phyloP scores from a whole-genome alignment of 2,329 filamentous ascomycete genomes.

The Periconia sp. region DNA sequence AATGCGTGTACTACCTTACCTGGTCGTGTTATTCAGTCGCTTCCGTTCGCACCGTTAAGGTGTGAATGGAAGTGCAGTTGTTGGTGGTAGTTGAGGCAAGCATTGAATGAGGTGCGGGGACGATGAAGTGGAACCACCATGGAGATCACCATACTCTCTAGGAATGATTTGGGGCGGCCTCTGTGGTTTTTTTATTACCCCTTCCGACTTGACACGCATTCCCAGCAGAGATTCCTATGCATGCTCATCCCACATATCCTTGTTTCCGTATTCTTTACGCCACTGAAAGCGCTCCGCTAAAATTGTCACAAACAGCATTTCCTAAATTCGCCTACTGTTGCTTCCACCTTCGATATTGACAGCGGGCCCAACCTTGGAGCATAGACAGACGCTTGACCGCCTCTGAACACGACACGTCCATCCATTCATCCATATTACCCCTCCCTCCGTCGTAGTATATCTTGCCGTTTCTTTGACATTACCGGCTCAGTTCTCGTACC shows the following conservation, averaged over 20 bases:
- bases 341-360: slow-evolving; percentile 11
- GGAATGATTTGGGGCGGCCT: neutral
- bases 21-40: neutral
- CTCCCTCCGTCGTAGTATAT: neutral
- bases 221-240: neutral
- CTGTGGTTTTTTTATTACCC: too few species aligned
- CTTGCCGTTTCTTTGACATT: neutral
- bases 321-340: slow-evolving; percentile 22
- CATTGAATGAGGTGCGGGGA: neutral
- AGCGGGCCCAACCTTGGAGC: slow-evolving; percentile 8
- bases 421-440: slow-evolving; percentile 5
- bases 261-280: slow-evolving; percentile 1
- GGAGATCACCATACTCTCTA: neutral
- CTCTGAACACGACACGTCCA: neutral
- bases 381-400: slow-evolving; percentile 8
- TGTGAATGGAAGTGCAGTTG: neutral
- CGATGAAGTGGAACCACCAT: neutral
- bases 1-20: neutral
- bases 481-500: neutral
- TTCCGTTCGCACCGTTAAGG: neutral
- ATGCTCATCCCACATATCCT: neutral
- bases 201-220: too few species aligned
- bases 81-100: neutral
- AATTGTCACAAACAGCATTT: slow-evolving; percentile 25
- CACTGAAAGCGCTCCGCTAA: neutral